Evolutionary conservation across 2,329 filamentous ascomycete genomes (phyloP), one percentile per base, ranked within the genome.

Genomic region (Ophiostoma sp.): DNA sequence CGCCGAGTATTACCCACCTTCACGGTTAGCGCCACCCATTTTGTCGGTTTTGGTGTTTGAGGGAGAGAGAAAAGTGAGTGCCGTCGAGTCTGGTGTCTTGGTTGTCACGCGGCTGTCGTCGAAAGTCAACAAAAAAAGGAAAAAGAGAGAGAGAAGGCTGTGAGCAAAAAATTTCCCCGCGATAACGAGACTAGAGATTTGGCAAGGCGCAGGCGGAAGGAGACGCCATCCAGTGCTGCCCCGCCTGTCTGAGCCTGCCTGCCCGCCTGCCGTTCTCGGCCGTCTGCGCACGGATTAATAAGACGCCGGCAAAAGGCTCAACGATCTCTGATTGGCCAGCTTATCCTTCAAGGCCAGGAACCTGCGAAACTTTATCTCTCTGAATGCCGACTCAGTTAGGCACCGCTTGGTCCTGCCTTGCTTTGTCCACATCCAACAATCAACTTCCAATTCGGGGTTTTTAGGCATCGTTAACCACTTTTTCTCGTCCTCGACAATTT

Each of bases 21-120:
- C 89, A 87, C 90, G 88, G 82, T 88, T 88, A 81, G 84, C 82
- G 78, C 90, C 90, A 84, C 90, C 90, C 90, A 92, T 92, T 76
- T 78, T 86, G 78, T 63, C 61, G 61, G 36, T 57, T 61, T 50
- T 72, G 22, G 45, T 25, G 31, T 50, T 8, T 33, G 22, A 33
- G 28, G 22, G 22, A 19, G 17, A 42, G 19, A 22, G 39, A 48
- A 66, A 22, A 33, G 25, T 17, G 69, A 63, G 31, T 22, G 66
- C 45, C 22, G 59, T 57, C 36, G 33, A 17, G 31, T 42, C 2
- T 19, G 33, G 59, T 33, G 64, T 50, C 12, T 33, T 48, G 12
- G 22, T 9, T 55, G 66, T 52, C 66, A 25, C 45, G 66, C 42
- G 66, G 48, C 50, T 59, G 68, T 36, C 33, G 50, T 57, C 52